phyloP scores from a whole-genome alignment of 306 rosid genomes.

The Cicer bijugum region DNA sequence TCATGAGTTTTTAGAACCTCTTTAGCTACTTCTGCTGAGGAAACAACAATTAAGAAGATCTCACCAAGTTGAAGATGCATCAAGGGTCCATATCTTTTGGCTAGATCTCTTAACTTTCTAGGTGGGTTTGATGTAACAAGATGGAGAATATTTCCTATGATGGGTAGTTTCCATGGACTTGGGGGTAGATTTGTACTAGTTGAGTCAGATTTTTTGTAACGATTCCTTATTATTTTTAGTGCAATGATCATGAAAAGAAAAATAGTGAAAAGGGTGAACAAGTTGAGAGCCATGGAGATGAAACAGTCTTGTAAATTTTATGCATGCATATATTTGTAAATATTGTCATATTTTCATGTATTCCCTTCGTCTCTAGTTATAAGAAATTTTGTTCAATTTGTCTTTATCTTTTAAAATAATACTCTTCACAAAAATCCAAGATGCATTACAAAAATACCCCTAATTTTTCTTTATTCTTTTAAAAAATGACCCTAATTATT shows the following conservation, averaged over 20 bases:
- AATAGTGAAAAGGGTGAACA: background rate
- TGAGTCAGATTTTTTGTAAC: background rate
- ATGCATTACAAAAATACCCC: too few species aligned
- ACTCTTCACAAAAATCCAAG: too few species aligned
- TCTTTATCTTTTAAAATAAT: too few species aligned
- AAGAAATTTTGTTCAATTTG: too few species aligned
- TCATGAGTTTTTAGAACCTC: conserved; percentile 50
- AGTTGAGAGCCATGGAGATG: background rate
- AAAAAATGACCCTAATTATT: too few species aligned
- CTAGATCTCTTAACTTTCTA: conserved; percentile 17
- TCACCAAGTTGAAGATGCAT: conserved; percentile 48
- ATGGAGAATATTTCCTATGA: background rate
- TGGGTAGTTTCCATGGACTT: too few species aligned
- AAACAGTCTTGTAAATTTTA: background rate
- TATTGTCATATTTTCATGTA: too few species aligned
- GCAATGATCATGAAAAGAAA: background rate
- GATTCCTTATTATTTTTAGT: background rate
- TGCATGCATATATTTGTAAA: too few species aligned
- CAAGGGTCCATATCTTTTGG: conserved; percentile 46
- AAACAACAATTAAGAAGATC: conserved; percentile 10
- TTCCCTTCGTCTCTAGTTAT: too few species aligned
- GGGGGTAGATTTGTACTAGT: too few species aligned
- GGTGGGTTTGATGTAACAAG: conserved; percentile 37
- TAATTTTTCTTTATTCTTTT: too few species aligned
- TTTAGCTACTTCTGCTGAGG: conserved; percentile 44